Conservation (phyloP, 2,329 filamentous ascomycete genomes). For the Trichothecium roseum region DNA sequence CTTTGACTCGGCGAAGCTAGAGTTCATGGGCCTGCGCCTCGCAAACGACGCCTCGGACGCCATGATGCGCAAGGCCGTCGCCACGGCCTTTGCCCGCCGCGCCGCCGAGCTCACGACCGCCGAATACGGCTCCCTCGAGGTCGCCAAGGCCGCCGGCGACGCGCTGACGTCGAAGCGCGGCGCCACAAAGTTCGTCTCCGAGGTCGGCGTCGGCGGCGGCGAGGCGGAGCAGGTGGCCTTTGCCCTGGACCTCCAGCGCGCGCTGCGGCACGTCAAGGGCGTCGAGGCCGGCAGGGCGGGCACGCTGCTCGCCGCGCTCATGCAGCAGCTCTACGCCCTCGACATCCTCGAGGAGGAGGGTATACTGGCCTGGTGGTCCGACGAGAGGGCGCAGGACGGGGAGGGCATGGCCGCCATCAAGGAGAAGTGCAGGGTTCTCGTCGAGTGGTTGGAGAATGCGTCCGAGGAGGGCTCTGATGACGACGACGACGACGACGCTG, state of each 20-base stretch:
- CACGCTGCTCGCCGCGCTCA: slow-evolving; percentile 62
- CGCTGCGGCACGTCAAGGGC: slow-evolving; percentile 57
- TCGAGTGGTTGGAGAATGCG: slow-evolving; percentile 76
- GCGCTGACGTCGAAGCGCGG: slow-evolving; percentile 45
- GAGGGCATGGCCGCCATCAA: slow-evolving; percentile 62
- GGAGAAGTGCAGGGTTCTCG: slow-evolving; percentile 64
- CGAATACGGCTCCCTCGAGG: slow-evolving; percentile 42
- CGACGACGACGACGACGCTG: slow-evolving; percentile 25
- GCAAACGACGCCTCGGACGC: slow-evolving; percentile 82
- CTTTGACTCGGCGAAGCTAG: slow-evolving; percentile 73
- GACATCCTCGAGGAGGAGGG: slow-evolving; percentile 86
- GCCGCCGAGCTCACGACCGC: slow-evolving; percentile 56
- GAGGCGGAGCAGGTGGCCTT: slow-evolving; percentile 79
- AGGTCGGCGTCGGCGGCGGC: slow-evolving; percentile 53
- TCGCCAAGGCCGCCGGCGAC: slow-evolving; percentile 53
- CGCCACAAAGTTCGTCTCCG: slow-evolving; percentile 44
- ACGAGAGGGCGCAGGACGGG: slow-evolving; percentile 54
- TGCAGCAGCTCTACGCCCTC: slow-evolving; percentile 75
- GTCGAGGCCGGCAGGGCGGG: slow-evolving; percentile 37
- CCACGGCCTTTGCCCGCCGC: slow-evolving; percentile 73
- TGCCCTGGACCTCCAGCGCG: slow-evolving; percentile 69
- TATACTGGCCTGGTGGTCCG: slow-evolving; percentile 80
- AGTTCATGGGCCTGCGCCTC: slow-evolving; percentile 89
- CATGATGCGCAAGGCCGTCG: slow-evolving; percentile 79
- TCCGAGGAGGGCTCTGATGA: slow-evolving; percentile 58